Conservation (phyloP, 1,139 yeast genomes). For the Kodamaea derodonti region DNA sequence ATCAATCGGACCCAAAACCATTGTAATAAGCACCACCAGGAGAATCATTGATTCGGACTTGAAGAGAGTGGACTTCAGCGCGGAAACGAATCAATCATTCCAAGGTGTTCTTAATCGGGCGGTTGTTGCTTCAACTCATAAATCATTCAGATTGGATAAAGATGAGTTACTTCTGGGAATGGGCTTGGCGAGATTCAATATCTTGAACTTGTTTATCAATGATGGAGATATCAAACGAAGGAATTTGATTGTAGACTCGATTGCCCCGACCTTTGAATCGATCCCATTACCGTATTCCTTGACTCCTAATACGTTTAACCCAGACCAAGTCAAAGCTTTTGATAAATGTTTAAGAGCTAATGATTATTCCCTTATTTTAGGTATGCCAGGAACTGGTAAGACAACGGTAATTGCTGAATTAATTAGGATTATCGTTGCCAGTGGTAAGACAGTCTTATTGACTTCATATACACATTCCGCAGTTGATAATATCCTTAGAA, state of each 20-base stretch:
- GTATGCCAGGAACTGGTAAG: conserved; percentile 99
- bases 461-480: conserved; percentile 95
- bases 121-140: not conserved
- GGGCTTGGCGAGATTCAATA: conserved; percentile 71
- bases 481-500: conserved; percentile 83
- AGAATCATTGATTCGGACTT: conserved; percentile 46
- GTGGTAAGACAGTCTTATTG: conserved; percentile 65
- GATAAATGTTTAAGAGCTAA: conserved; percentile 58
- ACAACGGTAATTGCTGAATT: conserved; percentile 86
- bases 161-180: conserved; percentile 77
- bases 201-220: conserved; percentile 60
- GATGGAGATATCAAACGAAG: conserved; percentile 55
- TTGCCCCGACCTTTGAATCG: conserved; percentile 31
- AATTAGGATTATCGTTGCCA: conserved; percentile 54
- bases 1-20: conserved; percentile 31
- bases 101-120: conserved; percentile 35
- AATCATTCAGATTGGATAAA: conserved; percentile 65
- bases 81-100: conserved; percentile 43
- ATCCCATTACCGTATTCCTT: conserved; percentile 20
- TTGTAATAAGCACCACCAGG: conserved; percentile 47
- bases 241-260: conserved; percentile 57
- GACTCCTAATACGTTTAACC: conserved; percentile 39
- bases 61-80: conserved; percentile 39
- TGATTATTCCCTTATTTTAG: conserved; percentile 78
- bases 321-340: conserved; percentile 70